Evolutionary conservation across 768 basidiomycete species (phyloP).

Genomic region (Lactarius hengduanensis): DNA sequence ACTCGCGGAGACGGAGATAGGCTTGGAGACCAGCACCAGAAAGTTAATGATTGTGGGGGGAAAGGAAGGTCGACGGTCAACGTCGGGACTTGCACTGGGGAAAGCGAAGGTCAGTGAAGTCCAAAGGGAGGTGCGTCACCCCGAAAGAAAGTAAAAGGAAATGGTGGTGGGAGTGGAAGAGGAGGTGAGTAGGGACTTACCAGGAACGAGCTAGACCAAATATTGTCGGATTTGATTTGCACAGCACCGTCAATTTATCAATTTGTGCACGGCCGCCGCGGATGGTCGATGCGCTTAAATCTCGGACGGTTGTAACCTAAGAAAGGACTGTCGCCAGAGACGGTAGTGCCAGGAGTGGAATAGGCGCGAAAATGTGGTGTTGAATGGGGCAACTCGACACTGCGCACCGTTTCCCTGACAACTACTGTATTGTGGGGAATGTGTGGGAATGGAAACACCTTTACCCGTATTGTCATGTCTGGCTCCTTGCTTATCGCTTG

Average conservation of each 20-base stretch:
- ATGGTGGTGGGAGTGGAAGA: constrained; percentile 31
- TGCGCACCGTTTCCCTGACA: not conserved
- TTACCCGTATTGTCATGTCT: constrained; percentile 1
- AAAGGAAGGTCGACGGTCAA: constrained; percentile 22
- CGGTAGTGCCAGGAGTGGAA: not conserved
- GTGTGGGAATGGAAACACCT: not conserved
- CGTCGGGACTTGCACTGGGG: constrained; percentile 30
- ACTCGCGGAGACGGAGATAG: constrained; percentile 6
- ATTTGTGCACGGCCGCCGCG: not conserved
- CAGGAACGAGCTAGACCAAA: constrained; percentile 13
- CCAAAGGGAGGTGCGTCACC: constrained; percentile 19
- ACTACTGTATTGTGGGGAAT: not conserved
- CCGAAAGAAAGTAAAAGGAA: constrained; percentile 32
- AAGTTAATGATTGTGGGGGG: constrained; percentile 6
- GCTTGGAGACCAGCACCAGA: constrained; percentile 18
- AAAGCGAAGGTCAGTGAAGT: constrained; percentile 37
- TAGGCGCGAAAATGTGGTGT: not conserved
- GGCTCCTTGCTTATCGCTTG: constrained; percentile 89
- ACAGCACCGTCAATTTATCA: not conserved
- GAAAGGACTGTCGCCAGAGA: not conserved
- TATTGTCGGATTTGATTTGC: constrained; percentile 5
- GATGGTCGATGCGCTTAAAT: not conserved
- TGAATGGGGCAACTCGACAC: not conserved
- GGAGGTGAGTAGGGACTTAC: constrained; percentile 25
- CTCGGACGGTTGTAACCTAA: not conserved